phyloP scores from a whole-genome alignment of 768 basidiomycete genomes.

The Coprinopsis sp. region DNA sequence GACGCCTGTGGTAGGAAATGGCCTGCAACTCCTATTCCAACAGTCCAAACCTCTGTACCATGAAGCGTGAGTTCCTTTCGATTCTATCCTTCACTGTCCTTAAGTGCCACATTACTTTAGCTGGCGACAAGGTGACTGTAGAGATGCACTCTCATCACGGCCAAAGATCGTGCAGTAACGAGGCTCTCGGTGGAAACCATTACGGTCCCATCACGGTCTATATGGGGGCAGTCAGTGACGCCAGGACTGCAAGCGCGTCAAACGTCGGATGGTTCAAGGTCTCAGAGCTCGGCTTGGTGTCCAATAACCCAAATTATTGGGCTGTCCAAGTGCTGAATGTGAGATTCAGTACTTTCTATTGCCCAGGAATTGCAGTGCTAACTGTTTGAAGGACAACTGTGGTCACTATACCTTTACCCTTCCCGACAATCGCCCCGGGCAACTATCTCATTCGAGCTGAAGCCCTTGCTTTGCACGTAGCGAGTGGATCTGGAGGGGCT shows the following conservation, averaged over 20 bases:
- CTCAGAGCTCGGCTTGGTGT: conserved; percentile 41
- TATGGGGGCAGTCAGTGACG: conserved; percentile 45
- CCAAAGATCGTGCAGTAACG: conserved; percentile 39
- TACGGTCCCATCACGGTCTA: conserved; percentile 46
- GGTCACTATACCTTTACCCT: conserved; percentile 50
- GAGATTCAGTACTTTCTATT: conserved; percentile 13
- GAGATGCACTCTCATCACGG: conserved; percentile 53
- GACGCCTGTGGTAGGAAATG: conserved; percentile 29
- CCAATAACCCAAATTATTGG: conserved; percentile 45
- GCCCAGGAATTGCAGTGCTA: conserved; percentile 24
- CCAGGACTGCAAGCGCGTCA: conserved; percentile 38
- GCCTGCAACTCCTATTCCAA: conserved; percentile 42
- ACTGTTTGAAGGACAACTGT: conserved; percentile 37
- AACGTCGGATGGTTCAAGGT: conserved; percentile 49
- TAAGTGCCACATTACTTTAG: conserved; percentile 17
- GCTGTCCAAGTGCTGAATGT: conserved; percentile 31
- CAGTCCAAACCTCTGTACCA: conserved; percentile 35
- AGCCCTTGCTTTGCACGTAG: conserved; percentile 37
- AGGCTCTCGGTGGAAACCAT: conserved; percentile 52
- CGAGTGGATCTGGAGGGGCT: conserved; percentile 32
- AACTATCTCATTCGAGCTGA: conserved; percentile 44
- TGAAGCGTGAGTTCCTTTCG: conserved; percentile 29
- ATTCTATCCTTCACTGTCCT: not conserved
- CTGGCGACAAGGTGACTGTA: conserved; percentile 43
- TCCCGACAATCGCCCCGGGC: conserved; percentile 39